A percentile compares a stretch with the other conserved stretches of the same genome.
Evolutionary conservation across 768 basidiomycete genomes (phyloP).

Genomic region (Amanita inopinata): DNA sequence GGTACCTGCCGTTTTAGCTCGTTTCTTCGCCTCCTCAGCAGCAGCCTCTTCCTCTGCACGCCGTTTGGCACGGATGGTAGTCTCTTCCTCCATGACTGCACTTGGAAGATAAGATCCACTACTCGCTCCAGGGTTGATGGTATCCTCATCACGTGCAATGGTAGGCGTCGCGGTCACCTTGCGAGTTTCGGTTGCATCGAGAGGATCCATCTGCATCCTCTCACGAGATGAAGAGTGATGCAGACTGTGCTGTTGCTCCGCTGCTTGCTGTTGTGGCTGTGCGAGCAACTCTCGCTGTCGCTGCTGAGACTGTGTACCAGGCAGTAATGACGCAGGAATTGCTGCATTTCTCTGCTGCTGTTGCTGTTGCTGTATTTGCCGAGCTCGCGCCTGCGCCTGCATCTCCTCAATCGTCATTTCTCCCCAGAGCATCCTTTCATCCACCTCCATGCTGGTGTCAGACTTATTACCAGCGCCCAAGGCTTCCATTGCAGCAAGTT

Average conservation of each 20-base stretch:
- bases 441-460: conserved; percentile 3
- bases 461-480: not conserved
- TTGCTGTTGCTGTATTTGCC: conserved; percentile 24
- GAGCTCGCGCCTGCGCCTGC: conserved; percentile 21
- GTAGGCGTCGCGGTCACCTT: conserved; percentile 72
- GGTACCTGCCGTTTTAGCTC: conserved; percentile 21
- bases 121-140: not conserved
- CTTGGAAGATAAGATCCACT: not conserved
- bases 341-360: conserved; percentile 21
- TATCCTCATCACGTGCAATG: conserved; percentile 39
- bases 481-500: conserved; percentile 14
- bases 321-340: conserved; percentile 20
- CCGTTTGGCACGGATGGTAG: conserved; percentile 18
- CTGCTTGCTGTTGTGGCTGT: conserved; percentile 12
- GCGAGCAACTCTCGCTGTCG: conserved; percentile 30
- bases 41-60: conserved; percentile 43
- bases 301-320: conserved; percentile 10
- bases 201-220: conserved; percentile 14
- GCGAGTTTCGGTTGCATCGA: conserved; percentile 63
- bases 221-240: conserved; percentile 15
- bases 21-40: conserved; percentile 37
- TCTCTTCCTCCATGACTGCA: conserved; percentile 21
- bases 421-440: not conserved
- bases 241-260: conserved; percentile 2
- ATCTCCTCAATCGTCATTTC: conserved; percentile 16